Conservation (phyloP, 768 basidiomycete species). For the Mycena amicta region DNA sequence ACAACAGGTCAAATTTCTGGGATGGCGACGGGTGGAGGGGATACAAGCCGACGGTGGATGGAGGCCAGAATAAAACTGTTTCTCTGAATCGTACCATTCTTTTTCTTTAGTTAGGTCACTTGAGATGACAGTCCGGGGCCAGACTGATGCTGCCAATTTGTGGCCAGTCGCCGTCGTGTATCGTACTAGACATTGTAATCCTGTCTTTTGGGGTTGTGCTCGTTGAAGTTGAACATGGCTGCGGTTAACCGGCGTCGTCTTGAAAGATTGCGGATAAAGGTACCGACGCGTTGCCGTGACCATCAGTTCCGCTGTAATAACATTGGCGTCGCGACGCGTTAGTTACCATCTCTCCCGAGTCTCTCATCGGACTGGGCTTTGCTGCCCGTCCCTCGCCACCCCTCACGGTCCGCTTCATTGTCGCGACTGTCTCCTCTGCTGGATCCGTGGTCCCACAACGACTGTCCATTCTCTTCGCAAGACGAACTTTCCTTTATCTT, state of each 20-base stretch:
- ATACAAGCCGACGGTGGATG: background rate
- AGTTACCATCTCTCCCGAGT: background rate
- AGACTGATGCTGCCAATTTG: background rate
- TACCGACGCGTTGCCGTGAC: background rate
- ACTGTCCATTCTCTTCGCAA: conserved; percentile 10
- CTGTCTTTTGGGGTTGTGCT: too few species aligned
- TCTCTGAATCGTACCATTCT: background rate
- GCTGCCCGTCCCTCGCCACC: conserved; percentile 5
- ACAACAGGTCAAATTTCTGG: conserved; percentile 14
- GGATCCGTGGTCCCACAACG: background rate
- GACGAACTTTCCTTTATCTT: conserved; percentile 12
- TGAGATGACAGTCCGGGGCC: background rate
- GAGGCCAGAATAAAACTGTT: background rate
- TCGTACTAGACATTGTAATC: too few species aligned
- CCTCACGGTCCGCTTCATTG: conserved; percentile 22
- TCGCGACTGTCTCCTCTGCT: conserved; percentile 15
- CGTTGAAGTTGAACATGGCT: too few species aligned
- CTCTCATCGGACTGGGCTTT: background rate
- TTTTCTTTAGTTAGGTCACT: background rate
- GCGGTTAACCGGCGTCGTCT: too few species aligned
- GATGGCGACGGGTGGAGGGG: background rate
- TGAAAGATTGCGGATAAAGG: too few species aligned
- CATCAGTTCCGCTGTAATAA: too few species aligned
- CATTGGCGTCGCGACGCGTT: background rate
- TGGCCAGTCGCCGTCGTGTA: background rate